A percentile compares a stretch with the other conserved stretches of the same genome.
Conservation (phyloP, 2,329 filamentous ascomycete genomes). For the Alternaria triticimaculans region DNA sequence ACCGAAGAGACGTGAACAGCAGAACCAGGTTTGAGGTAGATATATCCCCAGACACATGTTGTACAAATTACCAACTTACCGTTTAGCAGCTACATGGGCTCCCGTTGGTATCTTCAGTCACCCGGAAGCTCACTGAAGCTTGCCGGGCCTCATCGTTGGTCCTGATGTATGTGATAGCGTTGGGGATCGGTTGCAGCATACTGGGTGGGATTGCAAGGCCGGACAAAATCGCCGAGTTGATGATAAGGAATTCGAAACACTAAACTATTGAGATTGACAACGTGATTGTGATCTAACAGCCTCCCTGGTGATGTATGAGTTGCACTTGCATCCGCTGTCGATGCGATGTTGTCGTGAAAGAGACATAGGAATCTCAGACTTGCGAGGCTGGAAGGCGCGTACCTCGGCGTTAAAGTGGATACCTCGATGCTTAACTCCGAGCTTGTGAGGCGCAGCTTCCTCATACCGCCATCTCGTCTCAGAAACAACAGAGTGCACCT, state of each 20-base stretch:
- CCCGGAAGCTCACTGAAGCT: neutral
- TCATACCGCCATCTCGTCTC: neutral
- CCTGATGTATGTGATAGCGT: neutral
- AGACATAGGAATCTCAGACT: neutral
- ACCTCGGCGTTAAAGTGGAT: neutral
- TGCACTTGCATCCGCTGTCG: neutral
- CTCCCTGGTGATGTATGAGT: neutral
- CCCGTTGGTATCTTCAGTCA: neutral
- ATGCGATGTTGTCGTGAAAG: neutral
- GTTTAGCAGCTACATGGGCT: neutral
- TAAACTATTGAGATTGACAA: neutral
- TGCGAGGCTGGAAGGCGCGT: neutral
- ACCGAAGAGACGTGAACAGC: too few species aligned
- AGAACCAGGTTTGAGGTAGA: neutral
- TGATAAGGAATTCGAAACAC: neutral
- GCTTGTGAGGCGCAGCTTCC: neutral
- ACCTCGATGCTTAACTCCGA: neutral
- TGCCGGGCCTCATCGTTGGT: neutral
- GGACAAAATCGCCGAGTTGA: fast-evolving
- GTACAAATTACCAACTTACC: neutral
- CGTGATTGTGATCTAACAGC: neutral
- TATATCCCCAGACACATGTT: neutral
- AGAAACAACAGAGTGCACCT: neutral
- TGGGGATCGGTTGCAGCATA: neutral
- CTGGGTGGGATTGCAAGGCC: neutral